phyloP scores from a whole-genome alignment of 208 protist genomes.

The Trypanosoma caninum region DNA sequence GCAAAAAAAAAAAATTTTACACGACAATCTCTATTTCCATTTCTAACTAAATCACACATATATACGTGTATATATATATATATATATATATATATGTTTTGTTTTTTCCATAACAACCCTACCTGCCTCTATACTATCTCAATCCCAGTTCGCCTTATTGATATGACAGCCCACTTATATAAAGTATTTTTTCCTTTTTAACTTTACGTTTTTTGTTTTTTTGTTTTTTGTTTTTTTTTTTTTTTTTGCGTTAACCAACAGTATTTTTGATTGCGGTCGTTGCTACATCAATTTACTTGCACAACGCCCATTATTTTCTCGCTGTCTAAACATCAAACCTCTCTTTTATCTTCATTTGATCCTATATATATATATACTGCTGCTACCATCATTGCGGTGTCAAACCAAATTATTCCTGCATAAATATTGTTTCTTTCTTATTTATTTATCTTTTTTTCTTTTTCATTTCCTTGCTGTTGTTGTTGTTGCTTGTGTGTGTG shows the following conservation, averaged over 20 bases:
- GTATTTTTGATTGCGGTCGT: too few species aligned
- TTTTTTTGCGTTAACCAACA: too few species aligned
- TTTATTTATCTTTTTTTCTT: neutral
- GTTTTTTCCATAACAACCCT: neutral
- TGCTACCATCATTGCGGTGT: neutral
- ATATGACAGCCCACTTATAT: too few species aligned
- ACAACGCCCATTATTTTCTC: too few species aligned
- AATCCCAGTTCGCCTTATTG: too few species aligned
- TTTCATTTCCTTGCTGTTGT: neutral
- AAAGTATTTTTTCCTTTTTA: neutral
- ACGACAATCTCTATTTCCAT: neutral
- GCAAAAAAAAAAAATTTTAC: conserved; percentile 1
- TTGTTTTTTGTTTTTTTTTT: too few species aligned
- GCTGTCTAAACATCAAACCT: too few species aligned
- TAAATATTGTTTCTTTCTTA: neutral
- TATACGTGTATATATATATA: neutral
- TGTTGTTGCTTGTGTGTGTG: neutral
- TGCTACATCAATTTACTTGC: too few species aligned
- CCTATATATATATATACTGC: neutral
- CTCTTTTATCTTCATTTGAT: too few species aligned
- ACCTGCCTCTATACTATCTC: too few species aligned
- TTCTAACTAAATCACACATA: neutral
- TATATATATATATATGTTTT: neutral
- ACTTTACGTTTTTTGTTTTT: too few species aligned
- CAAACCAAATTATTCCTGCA: neutral